Percentiles rank a stretch among this genome's conserved stretches.
Conservation (phyloP, 2,329 filamentous ascomycete genomes). For the Talaromyces amestolkiae region DNA sequence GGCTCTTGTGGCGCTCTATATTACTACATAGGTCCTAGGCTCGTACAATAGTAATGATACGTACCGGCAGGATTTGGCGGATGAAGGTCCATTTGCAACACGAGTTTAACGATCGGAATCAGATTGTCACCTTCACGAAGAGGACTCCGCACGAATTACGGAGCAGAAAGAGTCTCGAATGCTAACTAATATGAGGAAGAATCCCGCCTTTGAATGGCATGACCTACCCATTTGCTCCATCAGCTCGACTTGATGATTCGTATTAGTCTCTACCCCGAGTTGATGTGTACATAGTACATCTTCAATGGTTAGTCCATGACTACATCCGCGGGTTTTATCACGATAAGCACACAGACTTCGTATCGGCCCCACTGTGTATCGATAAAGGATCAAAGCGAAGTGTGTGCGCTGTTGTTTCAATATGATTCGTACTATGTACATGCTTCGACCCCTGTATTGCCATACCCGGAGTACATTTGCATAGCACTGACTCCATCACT, state of each 20-base stretch:
- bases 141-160: not conserved
- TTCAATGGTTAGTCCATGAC: not conserved
- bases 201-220: not conserved
- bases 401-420: not conserved
- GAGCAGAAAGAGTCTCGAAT: not conserved
- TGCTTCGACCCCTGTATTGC: not conserved
- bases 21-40: not conserved
- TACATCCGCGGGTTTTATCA: not conserved
- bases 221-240: not conserved
- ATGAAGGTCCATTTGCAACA: not conserved
- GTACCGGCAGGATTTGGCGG: not conserved
- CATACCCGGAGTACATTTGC: not conserved
- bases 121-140: not conserved
- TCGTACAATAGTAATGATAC: not conserved
- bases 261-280: not conserved
- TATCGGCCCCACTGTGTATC: not conserved
- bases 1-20: constrained; percentile 1
- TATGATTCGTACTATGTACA: not conserved
- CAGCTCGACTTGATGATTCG: not conserved
- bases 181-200: not conserved
- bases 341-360: not conserved
- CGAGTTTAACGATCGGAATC: too few relatives aligned
- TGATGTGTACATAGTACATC: not conserved
- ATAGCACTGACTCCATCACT: not conserved
- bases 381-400: not conserved